Percentiles rank a stretch among this genome's conserved stretches.
phyloP scores from a whole-genome alignment of 2,329 filamentous ascomycete species.

The Sporothrix brasiliensis region DNA sequence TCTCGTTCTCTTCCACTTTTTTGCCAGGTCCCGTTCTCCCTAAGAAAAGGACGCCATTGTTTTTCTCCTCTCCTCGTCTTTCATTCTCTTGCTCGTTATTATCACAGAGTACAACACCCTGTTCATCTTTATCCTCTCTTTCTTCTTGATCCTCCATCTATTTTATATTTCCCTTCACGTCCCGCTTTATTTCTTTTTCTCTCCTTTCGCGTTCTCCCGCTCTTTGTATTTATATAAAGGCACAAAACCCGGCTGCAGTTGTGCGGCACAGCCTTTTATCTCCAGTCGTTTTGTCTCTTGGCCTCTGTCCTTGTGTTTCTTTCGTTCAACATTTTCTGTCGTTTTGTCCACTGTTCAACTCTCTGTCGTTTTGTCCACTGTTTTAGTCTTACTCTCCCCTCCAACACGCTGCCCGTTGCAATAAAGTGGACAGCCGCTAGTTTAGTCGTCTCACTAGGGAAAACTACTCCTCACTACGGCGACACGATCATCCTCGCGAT shows the following conservation, averaged over 20 bases:
- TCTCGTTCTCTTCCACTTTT: not conserved
- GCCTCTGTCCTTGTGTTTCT: not conserved
- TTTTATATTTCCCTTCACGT: not conserved
- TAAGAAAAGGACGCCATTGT: no score
- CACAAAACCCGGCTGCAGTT: conserved; percentile 14
- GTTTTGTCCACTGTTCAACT: not conserved
- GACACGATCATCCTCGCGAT: not conserved
- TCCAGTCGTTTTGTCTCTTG: not conserved
- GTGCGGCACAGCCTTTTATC: not conserved
- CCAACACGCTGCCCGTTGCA: conserved; percentile 23
- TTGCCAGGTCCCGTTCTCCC: not conserved
- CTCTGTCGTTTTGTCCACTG: not conserved
- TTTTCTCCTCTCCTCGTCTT: not conserved
- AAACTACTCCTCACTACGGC: not conserved
- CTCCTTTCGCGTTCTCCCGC: not conserved
- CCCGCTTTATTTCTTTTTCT: not conserved
- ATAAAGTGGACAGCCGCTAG: conserved; percentile 24
- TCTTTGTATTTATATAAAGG: not conserved
- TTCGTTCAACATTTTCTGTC: not conserved
- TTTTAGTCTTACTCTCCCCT: not conserved
- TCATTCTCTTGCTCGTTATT: not conserved
- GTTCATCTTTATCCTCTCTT: not conserved
- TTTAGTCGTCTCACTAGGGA: not conserved
- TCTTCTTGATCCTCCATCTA: not conserved
- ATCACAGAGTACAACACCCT: not conserved